Conservation (phyloP, 2,329 filamentous ascomycete species). For the Seiridium unicorne region DNA sequence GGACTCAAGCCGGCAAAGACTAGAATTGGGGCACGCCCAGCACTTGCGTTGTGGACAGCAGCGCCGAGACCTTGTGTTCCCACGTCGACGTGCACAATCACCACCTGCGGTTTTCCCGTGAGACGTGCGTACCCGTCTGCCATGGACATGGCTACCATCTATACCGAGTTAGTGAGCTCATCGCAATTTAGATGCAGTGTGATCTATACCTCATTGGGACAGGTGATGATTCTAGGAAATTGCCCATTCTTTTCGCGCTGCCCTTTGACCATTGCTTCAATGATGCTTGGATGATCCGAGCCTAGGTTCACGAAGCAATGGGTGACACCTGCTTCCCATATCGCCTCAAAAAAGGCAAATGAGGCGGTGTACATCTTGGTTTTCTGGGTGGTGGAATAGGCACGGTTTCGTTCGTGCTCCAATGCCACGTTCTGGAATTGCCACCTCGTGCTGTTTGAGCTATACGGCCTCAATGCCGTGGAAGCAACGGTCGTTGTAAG, state of each 20-base stretch:
- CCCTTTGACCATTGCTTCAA: conserved; percentile 78
- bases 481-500: not conserved
- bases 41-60: conserved; percentile 77
- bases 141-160: conserved; percentile 86
- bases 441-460: not conserved
- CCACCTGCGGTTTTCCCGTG: conserved; percentile 70
- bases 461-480: not conserved
- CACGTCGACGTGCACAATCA: conserved; percentile 80
- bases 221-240: conserved; percentile 75
- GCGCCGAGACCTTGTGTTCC: conserved; percentile 77
- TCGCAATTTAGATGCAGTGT: not conserved
- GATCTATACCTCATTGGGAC: conserved; percentile 67
- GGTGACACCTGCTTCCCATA: conserved; percentile 33
- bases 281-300: conserved; percentile 73
- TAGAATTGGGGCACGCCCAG: conserved; percentile 70
- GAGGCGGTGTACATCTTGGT: conserved; percentile 59
- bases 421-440: too few species aligned
- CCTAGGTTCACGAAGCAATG: conserved; percentile 62
- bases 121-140: conserved; percentile 77
- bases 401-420: not conserved
- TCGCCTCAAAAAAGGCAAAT: conserved; percentile 62
- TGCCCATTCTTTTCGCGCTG: conserved; percentile 62
- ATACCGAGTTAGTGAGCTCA: not conserved
- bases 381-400: conserved; percentile 10
- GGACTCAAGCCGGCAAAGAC: conserved; percentile 78